Conservation (phyloP, 306 rosid genomes). For the Sophora flavescens region DNA sequence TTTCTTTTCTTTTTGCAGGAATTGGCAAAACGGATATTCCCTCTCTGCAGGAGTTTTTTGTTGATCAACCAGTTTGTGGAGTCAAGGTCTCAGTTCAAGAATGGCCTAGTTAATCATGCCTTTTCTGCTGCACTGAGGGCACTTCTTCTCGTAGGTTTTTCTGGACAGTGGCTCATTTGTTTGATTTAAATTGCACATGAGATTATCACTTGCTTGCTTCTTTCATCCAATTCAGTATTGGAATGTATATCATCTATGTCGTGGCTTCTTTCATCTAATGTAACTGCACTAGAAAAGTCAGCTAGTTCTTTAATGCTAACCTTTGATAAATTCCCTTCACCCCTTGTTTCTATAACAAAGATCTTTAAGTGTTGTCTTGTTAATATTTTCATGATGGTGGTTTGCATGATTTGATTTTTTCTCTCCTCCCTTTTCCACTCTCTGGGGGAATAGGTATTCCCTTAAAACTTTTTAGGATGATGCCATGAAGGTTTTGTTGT, state of each 20-base stretch:
- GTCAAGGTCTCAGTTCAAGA: slow-evolving; percentile 88
- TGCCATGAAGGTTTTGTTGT: too few relatives aligned
- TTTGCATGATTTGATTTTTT: too few relatives aligned
- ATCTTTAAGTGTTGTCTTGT: too few relatives aligned
- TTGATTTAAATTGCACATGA: slow-evolving; percentile 38
- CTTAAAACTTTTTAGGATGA: too few relatives aligned
- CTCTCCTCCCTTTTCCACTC: too few relatives aligned
- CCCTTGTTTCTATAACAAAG: neutral
- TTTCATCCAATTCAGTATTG: neutral
- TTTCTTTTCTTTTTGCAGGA: slow-evolving; percentile 68
- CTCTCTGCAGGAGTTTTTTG: slow-evolving; percentile 84
- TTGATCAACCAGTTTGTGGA: slow-evolving; percentile 87
- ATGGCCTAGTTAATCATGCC: slow-evolving; percentile 95
- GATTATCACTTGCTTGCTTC: slow-evolving; percentile 25
- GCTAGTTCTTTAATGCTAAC: neutral
- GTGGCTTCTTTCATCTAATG: neutral
- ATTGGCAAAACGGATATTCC: slow-evolving; percentile 86
- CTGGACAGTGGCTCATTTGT: slow-evolving; percentile 48
- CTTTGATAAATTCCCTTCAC: neutral
- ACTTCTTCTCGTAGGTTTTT: slow-evolving; percentile 81
- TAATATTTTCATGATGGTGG: too few relatives aligned
- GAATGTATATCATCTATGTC: neutral
- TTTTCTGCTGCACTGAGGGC: slow-evolving; percentile 97
- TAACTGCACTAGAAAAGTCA: neutral
- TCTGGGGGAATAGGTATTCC: too few relatives aligned